Conservation (phyloP, 805 yeast species). For the Metschnikowia matae region DNA sequence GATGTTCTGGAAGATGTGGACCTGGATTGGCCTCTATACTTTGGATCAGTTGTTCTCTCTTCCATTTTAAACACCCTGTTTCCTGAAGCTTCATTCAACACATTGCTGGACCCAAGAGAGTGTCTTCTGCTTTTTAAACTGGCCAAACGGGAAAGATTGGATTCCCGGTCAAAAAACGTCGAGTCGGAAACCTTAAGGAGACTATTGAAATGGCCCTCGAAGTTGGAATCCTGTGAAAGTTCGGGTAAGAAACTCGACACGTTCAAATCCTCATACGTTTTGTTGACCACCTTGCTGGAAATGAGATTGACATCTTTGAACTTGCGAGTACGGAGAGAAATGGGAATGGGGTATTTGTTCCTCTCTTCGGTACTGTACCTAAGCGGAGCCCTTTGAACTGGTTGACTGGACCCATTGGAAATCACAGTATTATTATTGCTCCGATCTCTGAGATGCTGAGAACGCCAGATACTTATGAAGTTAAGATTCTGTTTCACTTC, state of each 20-base stretch:
- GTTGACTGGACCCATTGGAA: too few relatives aligned
- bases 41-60: too few relatives aligned
- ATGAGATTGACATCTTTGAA: constrained; percentile 41
- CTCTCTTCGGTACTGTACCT: constrained; percentile 14
- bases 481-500: constrained; percentile 24
- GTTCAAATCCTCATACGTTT: constrained; percentile 39
- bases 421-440: not conserved
- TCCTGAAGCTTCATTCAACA: not conserved
- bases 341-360: constrained; percentile 23
- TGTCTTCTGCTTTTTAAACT: constrained; percentile 3
- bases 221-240: constrained; percentile 45
- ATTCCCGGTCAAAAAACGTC: constrained; percentile 1
- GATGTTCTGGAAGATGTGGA: too few relatives aligned
- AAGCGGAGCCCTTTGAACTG: not conserved
- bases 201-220: constrained; percentile 40
- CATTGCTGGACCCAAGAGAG: constrained; percentile 1
- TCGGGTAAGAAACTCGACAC: constrained; percentile 45
- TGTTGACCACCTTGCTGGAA: constrained; percentile 40
- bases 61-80: not conserved
- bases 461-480: constrained; percentile 42
- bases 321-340: constrained; percentile 24
- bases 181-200: constrained; percentile 19
- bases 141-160: constrained; percentile 1
- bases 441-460: constrained; percentile 24
- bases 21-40: too few relatives aligned